Evolutionary conservation across 2,329 filamentous ascomycete species (phyloP), one percentile per base, ranked within the genome.

Genomic region (Penicillium corylophilum): DNA sequence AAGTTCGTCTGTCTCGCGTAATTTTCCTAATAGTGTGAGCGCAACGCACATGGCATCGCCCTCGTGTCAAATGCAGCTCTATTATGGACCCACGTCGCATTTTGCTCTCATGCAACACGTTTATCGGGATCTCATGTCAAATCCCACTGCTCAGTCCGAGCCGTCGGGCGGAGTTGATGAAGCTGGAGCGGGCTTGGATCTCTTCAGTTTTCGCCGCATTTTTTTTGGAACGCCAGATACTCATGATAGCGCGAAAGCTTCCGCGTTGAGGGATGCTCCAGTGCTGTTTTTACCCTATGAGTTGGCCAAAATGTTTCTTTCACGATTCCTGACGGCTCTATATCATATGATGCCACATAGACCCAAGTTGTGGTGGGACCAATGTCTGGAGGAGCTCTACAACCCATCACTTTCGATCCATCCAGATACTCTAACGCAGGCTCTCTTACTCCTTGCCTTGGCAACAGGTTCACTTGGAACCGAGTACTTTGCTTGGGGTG

Each of bases 11-110:
- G 51, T 59, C n/a, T 65, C 61, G 52, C 57, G 61, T 39, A 55
- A 63, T 38, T 65, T 71, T 44, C 72, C 74, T 46, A 73, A 69
- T 51, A 77, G 75, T 50, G 75, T 78, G n/a, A 74, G 75, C 3
- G 75, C 76, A 18, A 77, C 74, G 8, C 75, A 78, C 55, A 71
- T 73, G 59, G 68, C 74, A 23, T 76, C 74, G 1, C 71, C 75
- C 1, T 77, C 73, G 18, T 75, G 73, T 50, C 63, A 70, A 31
- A 67, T 77, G 15, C 74, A 78, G 53, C 64, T 78, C 0, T 78
- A 77, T 57, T 78, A 78, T 61, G 75, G 75, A 0, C 72, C 76
- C 0, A 76, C 76, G 0, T 77, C 75, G 0, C 75, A 78, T 54
- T 78, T 78, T 28, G 69, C 75, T 0, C 67, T 78, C 1, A 71